Percentiles rank a stretch among this genome's conserved stretches.
Conservation (phyloP, 1,139 yeast species). For the Blastobotrys apis region DNA sequence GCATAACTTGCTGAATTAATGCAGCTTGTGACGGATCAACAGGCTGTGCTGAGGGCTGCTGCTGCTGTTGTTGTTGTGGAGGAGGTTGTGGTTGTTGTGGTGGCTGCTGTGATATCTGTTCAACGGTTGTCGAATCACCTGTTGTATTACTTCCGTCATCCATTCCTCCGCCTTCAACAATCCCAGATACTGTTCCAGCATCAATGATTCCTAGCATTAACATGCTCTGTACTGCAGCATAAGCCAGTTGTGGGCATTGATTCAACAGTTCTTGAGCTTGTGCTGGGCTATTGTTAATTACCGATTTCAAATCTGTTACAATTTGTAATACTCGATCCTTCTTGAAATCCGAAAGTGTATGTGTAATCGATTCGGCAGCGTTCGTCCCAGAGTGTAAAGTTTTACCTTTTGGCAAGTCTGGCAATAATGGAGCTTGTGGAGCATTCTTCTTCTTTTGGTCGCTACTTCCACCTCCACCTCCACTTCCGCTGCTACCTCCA, state of each 20-base stretch:
- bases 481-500: not conserved
- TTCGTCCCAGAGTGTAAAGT: conserved; percentile 48
- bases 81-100: conserved; percentile 8
- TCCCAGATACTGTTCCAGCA: conserved; percentile 44
- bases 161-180: conserved; percentile 29
- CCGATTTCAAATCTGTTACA: conserved; percentile 58
- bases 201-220: conserved; percentile 51
- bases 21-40: conserved; percentile 36
- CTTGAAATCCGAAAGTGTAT: conserved; percentile 50
- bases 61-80: conserved; percentile 16
- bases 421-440: conserved; percentile 21
- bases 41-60: conserved; percentile 18
- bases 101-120: conserved; percentile 30
- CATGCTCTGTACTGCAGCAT: conserved; percentile 74
- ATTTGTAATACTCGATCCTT: conserved; percentile 49
- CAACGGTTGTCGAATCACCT: not conserved
- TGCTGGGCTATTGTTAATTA: conserved; percentile 58
- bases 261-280: conserved; percentile 58
- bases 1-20: conserved; percentile 47
- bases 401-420: conserved; percentile 29
- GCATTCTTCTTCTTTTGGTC: not conserved
- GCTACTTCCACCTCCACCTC: conserved; percentile 1
- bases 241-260: conserved; percentile 76
- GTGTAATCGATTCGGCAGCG: conserved; percentile 56
- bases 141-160: not conserved